Evolutionary conservation across 2,329 filamentous ascomycete genomes (phyloP).

Genomic region (Paecilomyces fulvus): DNA sequence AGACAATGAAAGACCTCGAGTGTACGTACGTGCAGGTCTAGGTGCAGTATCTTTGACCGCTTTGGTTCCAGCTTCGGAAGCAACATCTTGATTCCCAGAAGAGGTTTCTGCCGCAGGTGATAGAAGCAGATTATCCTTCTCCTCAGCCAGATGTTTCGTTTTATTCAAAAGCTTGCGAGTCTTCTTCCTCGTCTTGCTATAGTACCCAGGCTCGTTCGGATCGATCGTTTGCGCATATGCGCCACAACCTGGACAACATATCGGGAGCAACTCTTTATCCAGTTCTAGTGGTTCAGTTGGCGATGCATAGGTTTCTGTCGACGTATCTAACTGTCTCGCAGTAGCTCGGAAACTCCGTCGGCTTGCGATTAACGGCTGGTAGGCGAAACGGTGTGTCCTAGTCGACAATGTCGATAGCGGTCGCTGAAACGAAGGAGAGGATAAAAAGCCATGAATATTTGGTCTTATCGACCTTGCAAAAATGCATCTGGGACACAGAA

Average conservation of each 20-base stretch:
- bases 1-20: neutral
- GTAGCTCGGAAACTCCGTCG: neutral
- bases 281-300: constrained; percentile 8
- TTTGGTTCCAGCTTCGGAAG: constrained; percentile 10
- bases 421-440: neutral
- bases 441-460: neutral
- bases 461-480: constrained; percentile 10
- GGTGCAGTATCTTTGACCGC: neutral
- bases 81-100: neutral
- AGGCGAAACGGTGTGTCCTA: constrained; percentile 3
- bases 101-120: neutral
- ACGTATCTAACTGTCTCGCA: neutral
- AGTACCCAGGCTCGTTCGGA: constrained; percentile 49
- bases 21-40: neutral
- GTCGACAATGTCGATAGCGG: constrained; percentile 2
- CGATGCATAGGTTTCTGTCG: neutral
- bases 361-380: neutral
- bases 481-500: constrained; percentile 16
- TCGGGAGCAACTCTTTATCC: constrained; percentile 31
- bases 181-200: constrained; percentile 41
- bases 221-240: constrained; percentile 51
- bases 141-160: constrained; percentile 9
- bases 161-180: constrained; percentile 31
- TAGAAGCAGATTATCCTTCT: neutral
- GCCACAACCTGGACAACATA: constrained; percentile 55